Evolutionary conservation across 192 early-diverging fungal species (phyloP).

Genomic region (Rhizoclosmatium globosum): DNA sequence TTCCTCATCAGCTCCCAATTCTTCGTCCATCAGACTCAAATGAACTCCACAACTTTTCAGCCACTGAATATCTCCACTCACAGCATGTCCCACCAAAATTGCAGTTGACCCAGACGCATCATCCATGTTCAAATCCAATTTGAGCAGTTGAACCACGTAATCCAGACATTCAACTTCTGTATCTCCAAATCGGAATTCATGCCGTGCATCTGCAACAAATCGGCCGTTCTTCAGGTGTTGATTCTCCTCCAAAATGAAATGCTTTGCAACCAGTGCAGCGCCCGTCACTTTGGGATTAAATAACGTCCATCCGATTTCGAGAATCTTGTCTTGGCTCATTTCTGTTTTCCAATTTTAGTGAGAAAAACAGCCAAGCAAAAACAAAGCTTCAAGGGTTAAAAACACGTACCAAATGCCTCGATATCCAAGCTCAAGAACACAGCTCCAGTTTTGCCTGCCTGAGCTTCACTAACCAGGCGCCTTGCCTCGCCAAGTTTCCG

Average conservation of each 20-base stretch:
- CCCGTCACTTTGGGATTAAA: constrained; percentile 25
- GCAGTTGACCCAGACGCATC: background rate
- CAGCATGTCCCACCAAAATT: constrained; percentile 25
- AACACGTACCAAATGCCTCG: constrained; percentile 28
- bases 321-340: constrained; percentile 20
- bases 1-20: background rate
- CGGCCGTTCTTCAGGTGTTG: constrained; percentile 9
- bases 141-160: constrained; percentile 21
- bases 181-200: constrained; percentile 33
- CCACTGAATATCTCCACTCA: constrained; percentile 25
- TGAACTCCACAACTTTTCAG: constrained; percentile 26
- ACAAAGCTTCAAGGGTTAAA: constrained; percentile 7
- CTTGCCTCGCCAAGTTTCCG: constrained; percentile 1
- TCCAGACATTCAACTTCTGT: constrained; percentile 33
- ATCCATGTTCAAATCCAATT: constrained; percentile 27
- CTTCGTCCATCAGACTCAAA: background rate
- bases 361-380: background rate
- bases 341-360: background rate
- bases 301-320: constrained; percentile 35
- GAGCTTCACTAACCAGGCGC: background rate
- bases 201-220: constrained; percentile 15
- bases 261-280: constrained; percentile 13
- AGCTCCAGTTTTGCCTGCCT: background rate
- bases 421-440: constrained; percentile 33
- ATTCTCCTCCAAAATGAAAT: constrained; percentile 34